Percentiles rank a stretch among this genome's conserved stretches.
Conservation (phyloP, 768 basidiomycete genomes). For the Trametes elegans region DNA sequence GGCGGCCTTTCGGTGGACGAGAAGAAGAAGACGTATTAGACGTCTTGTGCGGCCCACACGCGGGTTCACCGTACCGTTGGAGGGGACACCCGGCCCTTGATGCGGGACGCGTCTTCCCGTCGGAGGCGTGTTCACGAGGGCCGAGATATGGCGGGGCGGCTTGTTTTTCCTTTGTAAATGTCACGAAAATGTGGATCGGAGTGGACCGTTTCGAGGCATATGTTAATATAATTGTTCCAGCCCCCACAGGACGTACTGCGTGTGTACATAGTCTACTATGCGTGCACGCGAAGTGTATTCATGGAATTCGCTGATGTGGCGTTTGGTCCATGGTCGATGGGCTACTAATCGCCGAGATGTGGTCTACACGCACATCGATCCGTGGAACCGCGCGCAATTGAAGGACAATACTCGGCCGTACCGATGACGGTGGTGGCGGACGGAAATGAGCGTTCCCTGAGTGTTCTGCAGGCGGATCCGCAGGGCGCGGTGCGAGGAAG, state of each 20-base stretch:
- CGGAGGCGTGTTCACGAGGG: neutral
- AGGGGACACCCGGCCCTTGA: neutral
- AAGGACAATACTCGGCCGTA: neutral
- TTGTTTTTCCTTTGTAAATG: conserved; percentile 17
- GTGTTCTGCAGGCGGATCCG: conserved; percentile 1
- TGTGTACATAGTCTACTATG: neutral
- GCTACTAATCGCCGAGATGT: neutral
- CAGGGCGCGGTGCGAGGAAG: neutral
- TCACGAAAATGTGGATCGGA: conserved; percentile 11
- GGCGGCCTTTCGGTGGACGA: conserved; percentile 97
- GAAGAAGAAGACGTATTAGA: conserved; percentile 93
- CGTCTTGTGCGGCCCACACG: neutral
- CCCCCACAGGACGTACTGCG: neutral
- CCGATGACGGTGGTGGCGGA: neutral
- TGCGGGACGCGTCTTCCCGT: neutral
- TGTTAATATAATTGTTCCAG: conserved; percentile 18
- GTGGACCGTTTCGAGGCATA: conserved; percentile 8
- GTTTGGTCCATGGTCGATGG: too few relatives aligned
- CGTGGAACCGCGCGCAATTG: neutral
- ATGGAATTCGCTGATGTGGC: too few relatives aligned
- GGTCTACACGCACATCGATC: neutral
- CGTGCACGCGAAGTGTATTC: neutral
- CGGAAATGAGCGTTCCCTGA: neutral
- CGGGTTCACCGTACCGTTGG: neutral
- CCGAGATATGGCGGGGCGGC: conserved; percentile 9